Base-by-base conservation (phyloP, 495 filamentous ascomycete genomes). In the Penicillium desertorum region DNA sequence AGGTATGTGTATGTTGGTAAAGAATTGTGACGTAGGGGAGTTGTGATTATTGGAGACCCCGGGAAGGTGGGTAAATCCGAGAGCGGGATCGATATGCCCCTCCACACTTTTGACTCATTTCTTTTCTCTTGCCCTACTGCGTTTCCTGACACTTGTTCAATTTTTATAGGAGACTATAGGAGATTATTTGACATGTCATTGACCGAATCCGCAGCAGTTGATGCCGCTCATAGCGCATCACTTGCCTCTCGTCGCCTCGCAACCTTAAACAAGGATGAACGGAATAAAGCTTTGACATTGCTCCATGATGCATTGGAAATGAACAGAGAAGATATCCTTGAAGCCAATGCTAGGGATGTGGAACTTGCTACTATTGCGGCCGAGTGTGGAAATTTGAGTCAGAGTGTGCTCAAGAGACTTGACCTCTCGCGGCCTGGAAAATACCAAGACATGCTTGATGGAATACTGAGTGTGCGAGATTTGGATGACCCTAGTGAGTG, bases 391-490 rank as follows among this genome's bases (percentile, higher is more conserved):
- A 75, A 85, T 51, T 72, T 98, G 22, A 95, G 86, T 63, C 81
- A 88, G 62, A 95, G 91, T 69, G 79, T 99, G 17, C 80, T 98
- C n/a, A 94, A 96, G 64, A 79, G 94, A 60, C 79, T 99, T 51
- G 93, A 98, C 63, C 76, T 98, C 11, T 83, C 85, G 9, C 87
- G 88, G 67, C 82, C 83, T 51, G 91, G 92, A 39, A 98, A 98
- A 77, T 98, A 86, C 81, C 90, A 96, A 63, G 94, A 97, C 62
- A 99, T 98, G 94, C 81, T 99, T 46, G 86, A 95, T 71, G 95
- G 94, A 27, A 95, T 99, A 59, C 69, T 96, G 50, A 89, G 93
- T 73, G 95, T 99, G 41, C 81, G 89, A 61, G 84, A 83, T 50
- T 80, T 99, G 14, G 85, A 88, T 55, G 94, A 99, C 75, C 94